These are phyloP conservation scores for Cnidoscolus chayamansa DNA, from an alignment of 441 rosid species.

Conservation along the genomic window DNA sequence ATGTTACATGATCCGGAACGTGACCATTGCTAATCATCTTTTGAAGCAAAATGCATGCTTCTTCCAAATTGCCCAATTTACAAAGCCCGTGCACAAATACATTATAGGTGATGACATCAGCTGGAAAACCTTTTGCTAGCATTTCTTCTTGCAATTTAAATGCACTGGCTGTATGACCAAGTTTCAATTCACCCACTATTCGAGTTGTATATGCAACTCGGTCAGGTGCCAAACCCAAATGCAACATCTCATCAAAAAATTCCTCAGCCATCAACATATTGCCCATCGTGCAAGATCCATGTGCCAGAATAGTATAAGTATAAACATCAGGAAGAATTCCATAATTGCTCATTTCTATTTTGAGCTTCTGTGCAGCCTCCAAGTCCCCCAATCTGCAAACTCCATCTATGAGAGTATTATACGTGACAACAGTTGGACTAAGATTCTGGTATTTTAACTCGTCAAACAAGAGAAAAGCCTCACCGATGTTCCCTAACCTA, in stretches of 20 bases:
- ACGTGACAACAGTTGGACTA: conserved; percentile 51
- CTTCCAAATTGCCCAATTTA: conserved; percentile 42
- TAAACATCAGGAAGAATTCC: conserved; percentile 51
- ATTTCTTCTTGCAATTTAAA: conserved; percentile 62
- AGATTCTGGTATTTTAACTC: conserved; percentile 44
- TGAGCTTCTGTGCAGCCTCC: conserved; percentile 49
- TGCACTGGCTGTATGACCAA: conserved; percentile 45
- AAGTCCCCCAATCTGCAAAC: conserved; percentile 57
- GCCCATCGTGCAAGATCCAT: conserved; percentile 54
- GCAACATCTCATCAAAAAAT: conserved; percentile 58
- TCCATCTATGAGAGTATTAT: conserved; percentile 65
- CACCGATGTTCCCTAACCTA: conserved; percentile 44
- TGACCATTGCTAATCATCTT: conserved; percentile 46
- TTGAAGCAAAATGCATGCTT: conserved; percentile 42
- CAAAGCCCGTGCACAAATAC: conserved; percentile 50
- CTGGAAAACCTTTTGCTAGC: conserved; percentile 43
- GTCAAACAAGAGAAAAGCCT: conserved; percentile 58
- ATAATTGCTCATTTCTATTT: conserved; percentile 52
- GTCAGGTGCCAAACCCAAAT: conserved; percentile 51
- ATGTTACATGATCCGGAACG: conserved; percentile 62
- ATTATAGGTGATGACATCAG: conserved; percentile 54
- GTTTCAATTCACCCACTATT: conserved; percentile 49
- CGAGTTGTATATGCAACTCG: conserved; percentile 44
- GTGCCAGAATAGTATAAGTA: conserved; percentile 64
- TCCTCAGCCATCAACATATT: conserved; percentile 42